phyloP scores from a whole-genome alignment of 768 basidiomycete genomes.

The Artomyces pyxidatus region DNA sequence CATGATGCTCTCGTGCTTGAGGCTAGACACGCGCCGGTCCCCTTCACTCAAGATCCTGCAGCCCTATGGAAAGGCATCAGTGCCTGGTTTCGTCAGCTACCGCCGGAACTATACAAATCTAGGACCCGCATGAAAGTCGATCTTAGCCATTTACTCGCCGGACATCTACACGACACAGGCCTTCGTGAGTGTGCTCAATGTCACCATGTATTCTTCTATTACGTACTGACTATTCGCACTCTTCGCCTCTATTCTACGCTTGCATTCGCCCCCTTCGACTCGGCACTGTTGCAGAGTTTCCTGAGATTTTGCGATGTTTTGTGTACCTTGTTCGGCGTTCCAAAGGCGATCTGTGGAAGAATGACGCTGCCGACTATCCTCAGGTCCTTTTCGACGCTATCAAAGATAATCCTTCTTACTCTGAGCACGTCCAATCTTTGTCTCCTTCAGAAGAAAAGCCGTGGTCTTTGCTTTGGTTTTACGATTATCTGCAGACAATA shows the following conservation, averaged over 20 bases:
- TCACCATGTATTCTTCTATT: slow-evolving; percentile 9
- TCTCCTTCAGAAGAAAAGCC: slow-evolving; percentile 28
- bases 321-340: slow-evolving; percentile 52
- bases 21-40: slow-evolving; percentile 42
- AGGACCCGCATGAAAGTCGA: slow-evolving; percentile 33
- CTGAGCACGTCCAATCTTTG: slow-evolving; percentile 33
- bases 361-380: slow-evolving; percentile 64
- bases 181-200: slow-evolving; percentile 40
- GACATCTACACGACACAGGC: slow-evolving; percentile 53
- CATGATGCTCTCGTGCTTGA: slow-evolving; percentile 42
- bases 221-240: background rate
- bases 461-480: slow-evolving; percentile 58
- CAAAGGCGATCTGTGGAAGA: slow-evolving; percentile 54
- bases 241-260: slow-evolving; percentile 6
- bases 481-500: slow-evolving; percentile 52
- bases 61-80: slow-evolving; percentile 25
- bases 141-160: slow-evolving; percentile 44
- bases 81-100: no score
- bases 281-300: slow-evolving; percentile 42
- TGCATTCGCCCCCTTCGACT: background rate
- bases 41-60: slow-evolving; percentile 39
- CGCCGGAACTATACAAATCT: no score
- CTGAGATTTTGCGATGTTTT: slow-evolving; percentile 49
- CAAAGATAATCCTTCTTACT: slow-evolving; percentile 64
- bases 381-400: slow-evolving; percentile 75